Conservation (phyloP, 129 eudicot species). For the Centrapalus pauciflorus region DNA sequence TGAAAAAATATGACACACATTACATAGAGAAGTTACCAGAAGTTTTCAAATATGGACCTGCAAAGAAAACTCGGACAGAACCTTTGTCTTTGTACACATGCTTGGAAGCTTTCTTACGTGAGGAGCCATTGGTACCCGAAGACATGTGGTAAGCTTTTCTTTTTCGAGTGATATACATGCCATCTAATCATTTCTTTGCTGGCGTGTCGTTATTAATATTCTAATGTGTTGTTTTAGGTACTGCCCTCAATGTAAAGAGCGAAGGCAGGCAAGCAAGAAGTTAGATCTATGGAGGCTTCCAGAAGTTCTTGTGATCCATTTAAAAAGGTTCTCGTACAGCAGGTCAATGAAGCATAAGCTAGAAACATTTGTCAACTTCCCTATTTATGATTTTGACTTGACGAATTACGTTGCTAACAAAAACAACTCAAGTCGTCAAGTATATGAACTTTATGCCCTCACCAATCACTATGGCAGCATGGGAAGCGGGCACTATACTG, state of each 20-base stretch:
- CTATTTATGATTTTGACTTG: conserved; percentile 84
- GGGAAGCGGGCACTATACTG: conserved; percentile 99
- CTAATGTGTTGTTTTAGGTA: conserved; percentile 42
- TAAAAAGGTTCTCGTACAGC: conserved; percentile 88
- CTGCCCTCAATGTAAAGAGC: conserved; percentile 92
- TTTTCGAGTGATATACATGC: background rate
- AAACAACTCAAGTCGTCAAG: conserved; percentile 66
- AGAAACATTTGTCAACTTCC: conserved; percentile 89
- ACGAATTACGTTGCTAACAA: conserved; percentile 84
- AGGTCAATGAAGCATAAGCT: conserved; percentile 91
- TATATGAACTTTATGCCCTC: conserved; percentile 85
- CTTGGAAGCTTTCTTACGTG: conserved; percentile 90
- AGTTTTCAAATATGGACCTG: conserved; percentile 62
- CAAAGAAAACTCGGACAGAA: conserved; percentile 84
- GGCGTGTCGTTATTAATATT: conserved; percentile 1
- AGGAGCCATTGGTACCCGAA: conserved; percentile 98
- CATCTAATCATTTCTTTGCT: background rate
- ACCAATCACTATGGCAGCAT: conserved; percentile 95
- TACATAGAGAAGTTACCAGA: conserved; percentile 82
- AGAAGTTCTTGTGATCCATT: conserved; percentile 87
- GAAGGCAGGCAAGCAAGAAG: conserved; percentile 96
- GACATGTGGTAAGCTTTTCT: conserved; percentile 85
- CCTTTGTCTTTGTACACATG: conserved; percentile 91
- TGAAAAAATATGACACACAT: conserved; percentile 63
- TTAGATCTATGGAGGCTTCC: conserved; percentile 99